Evolutionary conservation across 352 stramenopile genomes (phyloP).

Genomic region (Pythium folliculosum): DNA sequence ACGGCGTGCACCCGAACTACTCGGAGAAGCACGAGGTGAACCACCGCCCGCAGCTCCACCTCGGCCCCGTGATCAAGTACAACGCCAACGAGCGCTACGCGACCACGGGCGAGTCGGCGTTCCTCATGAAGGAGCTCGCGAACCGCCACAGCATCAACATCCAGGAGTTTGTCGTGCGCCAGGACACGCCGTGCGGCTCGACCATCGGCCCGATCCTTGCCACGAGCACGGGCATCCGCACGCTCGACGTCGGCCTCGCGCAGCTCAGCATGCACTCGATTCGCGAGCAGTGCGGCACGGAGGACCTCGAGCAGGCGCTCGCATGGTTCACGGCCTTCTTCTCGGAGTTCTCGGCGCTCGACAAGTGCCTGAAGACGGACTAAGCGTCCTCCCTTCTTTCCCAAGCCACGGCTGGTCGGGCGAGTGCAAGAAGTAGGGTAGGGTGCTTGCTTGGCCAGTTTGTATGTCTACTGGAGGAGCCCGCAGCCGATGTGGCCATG

Average conservation of each 20-base stretch:
- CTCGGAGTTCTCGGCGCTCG: slow-evolving; percentile 89
- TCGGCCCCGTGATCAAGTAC: slow-evolving; percentile 98
- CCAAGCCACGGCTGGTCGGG: too few species aligned
- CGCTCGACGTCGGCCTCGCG: slow-evolving; percentile 96
- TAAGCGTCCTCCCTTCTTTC: slow-evolving; percentile 21
- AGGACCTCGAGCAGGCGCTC: slow-evolving; percentile 81
- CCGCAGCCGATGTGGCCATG: too few species aligned
- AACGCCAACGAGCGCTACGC: slow-evolving; percentile 98
- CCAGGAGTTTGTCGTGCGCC: slow-evolving; percentile 97
- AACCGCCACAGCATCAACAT: slow-evolving; percentile 83
- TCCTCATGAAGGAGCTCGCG: slow-evolving; percentile 92
- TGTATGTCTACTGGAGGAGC: too few species aligned
- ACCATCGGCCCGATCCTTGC: slow-evolving; percentile 98
- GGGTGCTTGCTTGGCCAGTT: too few species aligned
- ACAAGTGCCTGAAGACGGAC: slow-evolving; percentile 81
- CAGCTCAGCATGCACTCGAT: slow-evolving; percentile 98
- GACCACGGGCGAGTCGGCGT: slow-evolving; percentile 92
- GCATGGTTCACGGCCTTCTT: slow-evolving; percentile 94
- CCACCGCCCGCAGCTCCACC: slow-evolving; percentile 91
- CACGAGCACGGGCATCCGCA: slow-evolving; percentile 93
- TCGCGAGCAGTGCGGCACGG: slow-evolving; percentile 94
- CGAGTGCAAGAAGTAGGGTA: too few species aligned
- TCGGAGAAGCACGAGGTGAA: slow-evolving; percentile 94
- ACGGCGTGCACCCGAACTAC: slow-evolving; percentile 98
- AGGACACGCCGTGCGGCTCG: slow-evolving; percentile 95